phyloP scores from a whole-genome alignment of 768 basidiomycete genomes.

The Boletus fagicola region DNA sequence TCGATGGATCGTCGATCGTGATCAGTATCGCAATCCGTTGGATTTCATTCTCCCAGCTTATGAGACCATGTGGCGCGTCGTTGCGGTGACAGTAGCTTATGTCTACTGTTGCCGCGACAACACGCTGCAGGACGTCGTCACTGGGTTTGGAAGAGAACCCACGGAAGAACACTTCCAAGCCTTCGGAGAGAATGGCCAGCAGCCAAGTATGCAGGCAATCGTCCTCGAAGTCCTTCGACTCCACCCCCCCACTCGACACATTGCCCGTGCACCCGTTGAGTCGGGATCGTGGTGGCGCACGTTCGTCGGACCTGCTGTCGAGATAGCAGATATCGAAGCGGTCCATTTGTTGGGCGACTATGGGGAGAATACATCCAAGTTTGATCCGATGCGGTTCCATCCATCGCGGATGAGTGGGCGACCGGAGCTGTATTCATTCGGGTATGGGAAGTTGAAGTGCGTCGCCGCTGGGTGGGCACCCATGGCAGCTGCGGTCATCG shows the following conservation, averaged over 20 bases:
- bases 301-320: slow-evolving; percentile 7
- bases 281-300: slow-evolving; percentile 15
- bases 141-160: slow-evolving; percentile 20
- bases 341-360: slow-evolving; percentile 20
- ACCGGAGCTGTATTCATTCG: slow-evolving; percentile 43
- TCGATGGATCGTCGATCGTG: slow-evolving; percentile 37
- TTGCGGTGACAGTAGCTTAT: slow-evolving; percentile 44
- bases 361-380: slow-evolving; percentile 38
- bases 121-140: slow-evolving; percentile 27
- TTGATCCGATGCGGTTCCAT: slow-evolving; percentile 45
- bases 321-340: slow-evolving; percentile 25
- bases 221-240: slow-evolving; percentile 31
- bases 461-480: slow-evolving; percentile 57
- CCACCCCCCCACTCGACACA: slow-evolving; percentile 28
- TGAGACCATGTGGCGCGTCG: slow-evolving; percentile 65
- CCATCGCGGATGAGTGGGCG: slow-evolving; percentile 22
- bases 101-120: slow-evolving; percentile 24
- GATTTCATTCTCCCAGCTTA: slow-evolving; percentile 59
- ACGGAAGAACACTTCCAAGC: slow-evolving; percentile 20
- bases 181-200: slow-evolving; percentile 13
- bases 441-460: slow-evolving; percentile 38
- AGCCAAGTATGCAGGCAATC: slow-evolving; percentile 24
- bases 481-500: slow-evolving; percentile 49
- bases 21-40: slow-evolving; percentile 37
- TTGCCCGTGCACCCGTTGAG: slow-evolving; percentile 14